phyloP scores from a whole-genome alignment of 139 green algal genomes.

The Diplosphaera chodatii region DNA sequence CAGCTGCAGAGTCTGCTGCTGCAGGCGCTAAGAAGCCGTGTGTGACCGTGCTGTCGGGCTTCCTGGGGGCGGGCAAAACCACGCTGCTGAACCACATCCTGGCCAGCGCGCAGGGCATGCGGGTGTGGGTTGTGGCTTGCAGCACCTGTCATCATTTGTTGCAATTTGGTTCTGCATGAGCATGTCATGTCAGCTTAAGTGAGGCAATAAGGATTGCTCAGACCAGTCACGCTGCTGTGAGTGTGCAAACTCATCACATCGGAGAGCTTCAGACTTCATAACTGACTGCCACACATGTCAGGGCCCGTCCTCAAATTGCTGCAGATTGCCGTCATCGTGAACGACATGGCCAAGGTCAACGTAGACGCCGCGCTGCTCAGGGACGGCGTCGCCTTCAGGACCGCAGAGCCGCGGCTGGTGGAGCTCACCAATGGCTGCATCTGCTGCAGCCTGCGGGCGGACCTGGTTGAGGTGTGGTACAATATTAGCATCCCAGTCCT shows the following conservation, averaged over 20 bases:
- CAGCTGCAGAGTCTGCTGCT: not conserved
- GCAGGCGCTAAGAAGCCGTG: conserved; percentile 28
- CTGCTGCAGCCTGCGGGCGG: conserved; percentile 66
- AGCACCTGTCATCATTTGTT: not conserved
- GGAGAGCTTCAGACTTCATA: too few relatives aligned
- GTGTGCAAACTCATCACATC: too few relatives aligned
- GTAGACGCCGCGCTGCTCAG: conserved; percentile 51
- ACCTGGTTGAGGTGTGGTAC: too few relatives aligned
- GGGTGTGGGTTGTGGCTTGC: not conserved
- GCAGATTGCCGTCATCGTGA: conserved; percentile 67
- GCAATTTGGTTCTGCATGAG: too few relatives aligned
- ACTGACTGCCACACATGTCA: too few relatives aligned
- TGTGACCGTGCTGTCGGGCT: conserved; percentile 66
- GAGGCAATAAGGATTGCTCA: too few relatives aligned
- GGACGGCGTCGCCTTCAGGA: not conserved
- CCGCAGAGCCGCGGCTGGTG: conserved; percentile 32
- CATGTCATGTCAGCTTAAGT: too few relatives aligned
- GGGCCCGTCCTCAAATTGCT: too few relatives aligned
- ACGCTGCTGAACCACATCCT: conserved; percentile 73
- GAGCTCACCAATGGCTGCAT: conserved; percentile 79
- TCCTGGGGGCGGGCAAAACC: conserved; percentile 75
- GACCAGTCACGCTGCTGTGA: too few relatives aligned
- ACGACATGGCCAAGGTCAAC: conserved; percentile 79
- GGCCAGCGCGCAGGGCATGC: conserved; percentile 22
- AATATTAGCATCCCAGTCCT: too few relatives aligned